Base-by-base conservation (phyloP, 2,329 filamentous ascomycete species). In the Colletotrichum sp. region DNA sequence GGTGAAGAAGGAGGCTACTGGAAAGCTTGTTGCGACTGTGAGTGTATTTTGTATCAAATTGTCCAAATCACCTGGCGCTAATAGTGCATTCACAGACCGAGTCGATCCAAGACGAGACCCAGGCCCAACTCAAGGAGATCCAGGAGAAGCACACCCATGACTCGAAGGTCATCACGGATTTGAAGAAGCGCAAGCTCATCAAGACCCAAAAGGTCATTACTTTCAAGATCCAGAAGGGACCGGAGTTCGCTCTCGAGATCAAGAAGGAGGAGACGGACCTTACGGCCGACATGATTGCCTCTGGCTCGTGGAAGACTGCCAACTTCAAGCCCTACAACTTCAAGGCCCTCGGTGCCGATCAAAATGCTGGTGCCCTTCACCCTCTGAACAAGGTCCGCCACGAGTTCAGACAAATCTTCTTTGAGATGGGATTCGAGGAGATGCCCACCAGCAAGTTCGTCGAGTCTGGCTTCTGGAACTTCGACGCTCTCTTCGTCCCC, bases 331-430 rank as follows among this genome's bases (percentile, higher is more conserved):
- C 90, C 3, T 92, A 91, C 52, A 93, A 94, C 80, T 96, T 98
- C 89, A 98, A 96, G 92, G 88, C 89, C 4, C 86, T 93, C 44
- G 92, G 92, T 26, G 87, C 90, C 5, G 90, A 92, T 79, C 92
- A 93, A 83, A 88, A 89, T 78, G 88, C 92, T 16, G 92, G 92
- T 68, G 90, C 92, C 16, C 85, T 90, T 82, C 94, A 90, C 83
- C 92, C 93, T 82, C 88, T 99, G 80, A 98, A 96, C 88, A 99
- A 99, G 89, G 96, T 99, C 81, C 94, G 97, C 80, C 92, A 95
- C 81, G 97, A 99, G 87, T 98, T 99, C 91, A 91, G 97, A 75
- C 95, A 97, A 83, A 98, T 99, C 84, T 99, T 99, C 92, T 99
- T 99, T 87, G 96, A 98, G 84, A 98, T 98, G 93, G 97, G 96